Evolutionary conservation across 2,329 filamentous ascomycete species (phyloP), one percentile per base, ranked within the genome.

Genomic region (Thielaviopsis populi): DNA sequence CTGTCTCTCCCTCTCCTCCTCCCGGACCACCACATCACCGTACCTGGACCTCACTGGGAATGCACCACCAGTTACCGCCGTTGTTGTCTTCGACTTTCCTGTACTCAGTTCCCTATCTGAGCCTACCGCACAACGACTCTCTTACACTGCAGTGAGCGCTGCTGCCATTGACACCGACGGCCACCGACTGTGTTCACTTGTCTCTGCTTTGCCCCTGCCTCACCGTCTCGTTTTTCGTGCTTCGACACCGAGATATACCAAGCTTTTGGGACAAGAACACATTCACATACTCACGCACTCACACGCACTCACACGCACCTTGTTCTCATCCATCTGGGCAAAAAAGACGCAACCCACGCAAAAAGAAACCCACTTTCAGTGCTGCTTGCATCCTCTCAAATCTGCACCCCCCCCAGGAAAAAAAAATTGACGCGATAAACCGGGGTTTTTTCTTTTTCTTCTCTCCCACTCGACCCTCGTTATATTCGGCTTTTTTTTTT

Each of bases 321-420:
- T 22, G 27, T n/a, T n/a, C 30, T 37, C 50, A 33, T 33, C 50
- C 27, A 33, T 13, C 30, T 15, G 7, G n/a, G 24, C 13, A 54
- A 54, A 53, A 56, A 56, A 56, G 50, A 27, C 50, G 50, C 50
- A 56, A 30, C 50, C 46, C 46, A 50, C 50, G 27, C 50, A n/a
- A 8, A 19, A 15, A 27, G 17, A 17, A 56, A 56, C 17, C 50
- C 50, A 56, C 50, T 56, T 56, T 56, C 50, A 56, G 27, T 56
- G 50, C 50, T 56, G 50, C 50, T 56, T 17, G 27, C 27, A 33
- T 56, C 50, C 50, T 56, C 27, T 27, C 15, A 19, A 46, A 56
- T 56, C 27, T 56, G 50, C 50, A 33, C 50, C 27, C 50, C 50
- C 33, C 50, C 15, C n/a, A 19, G 42, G 7, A 50, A 24, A 54